phyloP scores from a whole-genome alignment of 1,284 basidiomycete species.

The Moesziomyces sp. region DNA sequence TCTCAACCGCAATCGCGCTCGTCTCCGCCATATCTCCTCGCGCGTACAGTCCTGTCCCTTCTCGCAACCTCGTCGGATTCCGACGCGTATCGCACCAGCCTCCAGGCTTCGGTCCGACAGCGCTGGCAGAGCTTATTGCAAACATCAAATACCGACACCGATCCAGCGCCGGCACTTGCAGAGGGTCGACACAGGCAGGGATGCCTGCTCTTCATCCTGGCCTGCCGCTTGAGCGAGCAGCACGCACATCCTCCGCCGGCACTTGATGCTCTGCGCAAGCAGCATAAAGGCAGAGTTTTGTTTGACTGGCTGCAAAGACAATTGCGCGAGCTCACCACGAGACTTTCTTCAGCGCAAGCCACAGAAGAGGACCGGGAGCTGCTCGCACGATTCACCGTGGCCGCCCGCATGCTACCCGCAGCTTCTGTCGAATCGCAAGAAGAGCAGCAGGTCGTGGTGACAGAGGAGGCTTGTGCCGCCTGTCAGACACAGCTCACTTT shows the following conservation, averaged over 20 bases:
- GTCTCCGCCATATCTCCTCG: slow-evolving; percentile 10
- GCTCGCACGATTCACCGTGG: slow-evolving; percentile 1
- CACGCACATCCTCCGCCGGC: not conserved
- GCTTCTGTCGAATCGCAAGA: not conserved
- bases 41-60: slow-evolving; percentile 14
- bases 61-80: slow-evolving; percentile 9
- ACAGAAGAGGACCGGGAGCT: slow-evolving; percentile 2
- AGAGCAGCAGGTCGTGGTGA: not conserved
- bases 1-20: too few relatives aligned
- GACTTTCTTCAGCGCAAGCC: not conserved
- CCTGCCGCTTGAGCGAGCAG: slow-evolving; percentile 6
- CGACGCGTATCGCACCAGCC: slow-evolving; percentile 4
- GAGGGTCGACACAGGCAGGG: not conserved
- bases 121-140: slow-evolving; percentile 9
- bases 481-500: slow-evolving; percentile 25
- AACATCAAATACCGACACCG: not conserved
- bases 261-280: not conserved
- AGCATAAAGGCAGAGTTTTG: slow-evolving; percentile 1
- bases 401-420: slow-evolving; percentile 5
- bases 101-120: slow-evolving; percentile 6
- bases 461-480: slow-evolving; percentile 31
- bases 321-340: slow-evolving; percentile 1
- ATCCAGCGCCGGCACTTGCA: not conserved
- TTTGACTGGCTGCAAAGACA: slow-evolving; percentile 10
- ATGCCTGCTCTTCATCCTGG: slow-evolving; percentile 22